Evolutionary conservation across 331 rosid species (phyloP), one percentile per base, ranked within the genome.

Genomic region (Pyracantha coccinea): DNA sequence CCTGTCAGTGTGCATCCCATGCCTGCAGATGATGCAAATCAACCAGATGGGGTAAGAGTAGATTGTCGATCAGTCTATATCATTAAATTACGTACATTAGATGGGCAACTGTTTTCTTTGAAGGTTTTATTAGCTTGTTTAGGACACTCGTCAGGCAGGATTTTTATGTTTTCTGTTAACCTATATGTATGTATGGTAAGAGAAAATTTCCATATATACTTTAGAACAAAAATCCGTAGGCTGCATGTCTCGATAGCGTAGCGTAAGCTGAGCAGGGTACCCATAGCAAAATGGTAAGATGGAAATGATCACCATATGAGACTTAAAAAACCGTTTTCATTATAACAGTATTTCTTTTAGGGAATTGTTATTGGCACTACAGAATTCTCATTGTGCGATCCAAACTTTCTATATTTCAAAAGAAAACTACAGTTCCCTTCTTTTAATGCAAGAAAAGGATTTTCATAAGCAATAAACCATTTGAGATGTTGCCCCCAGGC

Each of bases 1-100:
- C 86, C 82, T 8, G 79, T 77, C 77, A 85, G 77, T 3, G 90
- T 84, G 53, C 89, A 81, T 83, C 85, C 92, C 59, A 47, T 81
- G 83, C 65, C 79, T 80, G 83, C 89, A 8, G 85, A 83, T 58
- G 71, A 82, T 62, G 71, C 73, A 64, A 72, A 84, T 73, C 79
- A 75, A 69, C 83, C 23, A 35, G 81, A 84, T 59, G 74, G 79
- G 80, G 91, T 89, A 89, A 77, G 87, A 65, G 71, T 75, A 78
- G 44, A 74, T 78, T 80, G 50, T 29, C 16, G 67, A 55, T 61
- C 47, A 12, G 28, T 73, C 45, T 73, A 61, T 50, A 28, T 67
- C 45, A 52, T 19, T 68, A 17, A 47, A 27, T 23, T 17, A 50
- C 23, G 11, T 45, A 38, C 47, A 74, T 52, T 68, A 53, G 10